These are phyloP conservation scores for Thielaviopsis euricoi DNA, from an alignment of 2,329 filamentous ascomycete species.

Conservation along the genomic window DNA sequence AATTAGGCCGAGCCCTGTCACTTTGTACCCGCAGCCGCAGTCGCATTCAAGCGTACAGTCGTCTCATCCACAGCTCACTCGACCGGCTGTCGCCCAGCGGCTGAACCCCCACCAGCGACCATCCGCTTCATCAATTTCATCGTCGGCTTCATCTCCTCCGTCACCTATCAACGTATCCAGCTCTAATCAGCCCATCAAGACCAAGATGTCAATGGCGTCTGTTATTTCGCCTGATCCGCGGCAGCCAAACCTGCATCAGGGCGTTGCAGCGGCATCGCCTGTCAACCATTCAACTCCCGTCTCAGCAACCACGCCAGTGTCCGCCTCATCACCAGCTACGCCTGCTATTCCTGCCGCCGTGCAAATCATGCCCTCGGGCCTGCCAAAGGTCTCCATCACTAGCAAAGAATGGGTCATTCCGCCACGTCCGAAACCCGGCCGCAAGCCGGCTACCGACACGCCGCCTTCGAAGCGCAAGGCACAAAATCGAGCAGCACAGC, in stretches of 20 bases:
- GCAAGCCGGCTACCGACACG: conserved; percentile 86
- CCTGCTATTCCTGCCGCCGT: not conserved
- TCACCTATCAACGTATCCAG: conserved; percentile 19
- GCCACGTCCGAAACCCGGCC: conserved; percentile 71
- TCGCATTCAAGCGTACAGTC: conserved; percentile 15
- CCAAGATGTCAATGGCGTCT: conserved; percentile 31
- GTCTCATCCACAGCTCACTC: conserved; percentile 17
- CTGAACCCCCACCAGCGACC: conserved; percentile 6
- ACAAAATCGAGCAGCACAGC: conserved; percentile 83
- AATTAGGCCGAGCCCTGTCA: conserved; percentile 9
- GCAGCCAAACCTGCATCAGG: conserved; percentile 12
- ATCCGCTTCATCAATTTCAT: not conserved
- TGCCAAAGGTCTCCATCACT: conserved; percentile 44
- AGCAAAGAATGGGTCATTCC: conserved; percentile 77
- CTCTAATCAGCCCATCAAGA: conserved; percentile 12
- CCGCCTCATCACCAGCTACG: not conserved
- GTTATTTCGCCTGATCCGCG: conserved; percentile 25
- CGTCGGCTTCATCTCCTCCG: conserved; percentile 19
- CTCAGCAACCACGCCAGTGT: not conserved
- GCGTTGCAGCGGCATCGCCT: not conserved
- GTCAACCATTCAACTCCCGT: not conserved
- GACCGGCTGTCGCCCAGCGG: conserved; percentile 10
- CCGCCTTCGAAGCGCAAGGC: conserved; percentile 86
- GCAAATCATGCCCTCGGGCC: conserved; percentile 17
- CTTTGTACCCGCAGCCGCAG: conserved; percentile 1